Evolutionary conservation across 2,329 filamentous ascomycete genomes (phyloP).

Genomic region (Ophiostoma sp.): DNA sequence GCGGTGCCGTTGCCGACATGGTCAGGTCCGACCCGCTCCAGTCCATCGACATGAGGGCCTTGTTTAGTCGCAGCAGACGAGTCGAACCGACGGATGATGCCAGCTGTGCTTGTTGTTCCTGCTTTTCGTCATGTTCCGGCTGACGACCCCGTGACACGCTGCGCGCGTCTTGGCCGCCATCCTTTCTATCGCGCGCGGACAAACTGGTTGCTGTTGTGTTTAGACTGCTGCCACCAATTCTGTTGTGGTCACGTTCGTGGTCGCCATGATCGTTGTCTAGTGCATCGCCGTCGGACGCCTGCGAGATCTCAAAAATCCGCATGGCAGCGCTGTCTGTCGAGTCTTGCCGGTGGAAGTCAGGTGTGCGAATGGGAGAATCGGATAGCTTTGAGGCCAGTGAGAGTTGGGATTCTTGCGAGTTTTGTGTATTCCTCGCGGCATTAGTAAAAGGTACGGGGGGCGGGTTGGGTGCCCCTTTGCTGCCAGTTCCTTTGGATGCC

Average conservation of each 20-base stretch:
- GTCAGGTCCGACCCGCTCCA: slow-evolving; percentile 21
- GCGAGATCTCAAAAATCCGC: slow-evolving; percentile 55
- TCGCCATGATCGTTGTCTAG: neutral
- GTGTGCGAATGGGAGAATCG: neutral
- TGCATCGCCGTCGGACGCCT: slow-evolving; percentile 32
- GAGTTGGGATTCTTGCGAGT: neutral
- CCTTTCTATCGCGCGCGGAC: neutral
- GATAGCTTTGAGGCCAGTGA: neutral
- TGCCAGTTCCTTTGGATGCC: slow-evolving; percentile 22
- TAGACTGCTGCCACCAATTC: neutral
- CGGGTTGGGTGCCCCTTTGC: neutral
- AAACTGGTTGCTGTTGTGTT: neutral
- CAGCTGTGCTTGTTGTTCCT: neutral
- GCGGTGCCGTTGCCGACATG: neutral
- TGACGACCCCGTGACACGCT: neutral
- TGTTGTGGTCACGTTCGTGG: no score
- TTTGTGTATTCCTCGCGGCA: neutral
- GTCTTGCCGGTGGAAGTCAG: slow-evolving; percentile 42
- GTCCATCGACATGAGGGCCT: slow-evolving; percentile 22
- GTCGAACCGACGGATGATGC: slow-evolving; percentile 19
- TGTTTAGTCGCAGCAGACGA: slow-evolving; percentile 22
- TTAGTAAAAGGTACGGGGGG: neutral
- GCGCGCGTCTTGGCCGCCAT: no score
- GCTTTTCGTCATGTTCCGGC: neutral
- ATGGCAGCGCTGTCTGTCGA: slow-evolving; percentile 54